These are phyloP conservation scores for Cyclotella atomus DNA, from an alignment of 108 stramenopile genomes.

Conservation along the genomic window DNA sequence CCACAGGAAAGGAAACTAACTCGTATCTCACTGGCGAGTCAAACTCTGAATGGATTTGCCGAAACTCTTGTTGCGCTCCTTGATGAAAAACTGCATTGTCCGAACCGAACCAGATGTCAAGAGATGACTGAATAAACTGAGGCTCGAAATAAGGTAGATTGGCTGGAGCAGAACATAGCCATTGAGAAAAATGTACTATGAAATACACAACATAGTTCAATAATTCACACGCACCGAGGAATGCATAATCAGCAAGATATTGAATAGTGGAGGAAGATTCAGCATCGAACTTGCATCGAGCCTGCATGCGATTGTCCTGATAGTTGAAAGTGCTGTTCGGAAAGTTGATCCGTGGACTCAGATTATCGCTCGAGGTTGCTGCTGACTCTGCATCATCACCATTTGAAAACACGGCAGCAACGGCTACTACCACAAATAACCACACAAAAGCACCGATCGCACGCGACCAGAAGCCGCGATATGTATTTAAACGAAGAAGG, in stretches of 20 bases:
- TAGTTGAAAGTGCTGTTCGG: constrained; percentile 2
- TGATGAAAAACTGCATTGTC: constrained; percentile 1
- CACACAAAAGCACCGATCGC: too few relatives aligned
- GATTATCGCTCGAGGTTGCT: not conserved
- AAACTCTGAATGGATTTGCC: not conserved
- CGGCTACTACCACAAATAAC: too few relatives aligned
- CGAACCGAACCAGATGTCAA: constrained; percentile 15
- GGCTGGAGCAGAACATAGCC: not conserved
- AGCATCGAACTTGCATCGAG: not conserved
- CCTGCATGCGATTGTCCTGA: not conserved
- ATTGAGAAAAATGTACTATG: not conserved
- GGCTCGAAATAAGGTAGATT: constrained; percentile 13
- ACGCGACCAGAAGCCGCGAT: not conserved
- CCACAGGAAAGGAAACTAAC: constrained; percentile 13
- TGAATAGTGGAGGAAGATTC: not conserved
- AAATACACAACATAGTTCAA: not conserved
- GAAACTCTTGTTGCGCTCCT: not conserved
- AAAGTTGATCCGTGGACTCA: not conserved
- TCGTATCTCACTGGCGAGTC: not conserved
- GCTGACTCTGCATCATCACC: not conserved
- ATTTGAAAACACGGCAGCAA: not conserved
- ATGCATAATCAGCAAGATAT: constrained; percentile 13
- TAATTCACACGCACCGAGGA: not conserved
- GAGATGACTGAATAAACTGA: constrained; percentile 5
- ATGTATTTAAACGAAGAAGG: not conserved